Conservation (phyloP, 805 yeast species). For the Priceomyces castillae region DNA sequence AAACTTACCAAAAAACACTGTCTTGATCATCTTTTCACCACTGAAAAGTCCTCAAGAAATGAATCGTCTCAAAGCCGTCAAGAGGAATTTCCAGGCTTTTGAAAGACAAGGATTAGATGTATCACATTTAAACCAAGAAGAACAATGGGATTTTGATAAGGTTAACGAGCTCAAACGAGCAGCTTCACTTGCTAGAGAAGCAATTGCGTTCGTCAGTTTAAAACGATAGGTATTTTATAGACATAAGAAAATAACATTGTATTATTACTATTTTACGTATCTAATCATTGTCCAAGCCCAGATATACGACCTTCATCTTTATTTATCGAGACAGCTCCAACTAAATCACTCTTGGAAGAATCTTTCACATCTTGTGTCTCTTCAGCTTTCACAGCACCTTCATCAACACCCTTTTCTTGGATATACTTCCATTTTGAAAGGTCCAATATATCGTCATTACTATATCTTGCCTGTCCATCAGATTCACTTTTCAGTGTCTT, state of each 20-base stretch:
- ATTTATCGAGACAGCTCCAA: conserved; percentile 21
- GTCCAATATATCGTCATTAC: conserved; percentile 42
- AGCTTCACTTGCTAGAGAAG: conserved; percentile 53
- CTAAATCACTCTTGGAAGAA: conserved; percentile 15
- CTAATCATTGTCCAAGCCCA: conserved; percentile 11
- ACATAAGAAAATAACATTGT: background rate
- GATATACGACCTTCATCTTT: conserved; percentile 25
- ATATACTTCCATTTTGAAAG: conserved; percentile 36
- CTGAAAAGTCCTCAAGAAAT: conserved; percentile 57
- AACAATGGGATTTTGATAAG: conserved; percentile 55
- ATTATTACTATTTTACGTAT: background rate
- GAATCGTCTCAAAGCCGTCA: conserved; percentile 42
- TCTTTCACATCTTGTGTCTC: conserved; percentile 21
- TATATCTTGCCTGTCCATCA: conserved; percentile 11
- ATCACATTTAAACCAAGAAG: conserved; percentile 27
- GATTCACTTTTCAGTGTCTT: conserved; percentile 23
- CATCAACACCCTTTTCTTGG: conserved; percentile 50
- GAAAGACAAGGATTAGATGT: conserved; percentile 23
- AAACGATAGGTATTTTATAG: conserved; percentile 20
- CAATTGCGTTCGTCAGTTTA: conserved; percentile 55
- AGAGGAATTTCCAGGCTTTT: conserved; percentile 41
- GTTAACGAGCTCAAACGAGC: conserved; percentile 46
- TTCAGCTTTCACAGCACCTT: conserved; percentile 40
- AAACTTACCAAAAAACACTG: conserved; percentile 54
- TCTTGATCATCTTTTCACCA: conserved; percentile 61